Evolutionary conservation across 2,329 filamentous ascomycete genomes (phyloP).

Genomic region (Reticulascus tulasneorum): DNA sequence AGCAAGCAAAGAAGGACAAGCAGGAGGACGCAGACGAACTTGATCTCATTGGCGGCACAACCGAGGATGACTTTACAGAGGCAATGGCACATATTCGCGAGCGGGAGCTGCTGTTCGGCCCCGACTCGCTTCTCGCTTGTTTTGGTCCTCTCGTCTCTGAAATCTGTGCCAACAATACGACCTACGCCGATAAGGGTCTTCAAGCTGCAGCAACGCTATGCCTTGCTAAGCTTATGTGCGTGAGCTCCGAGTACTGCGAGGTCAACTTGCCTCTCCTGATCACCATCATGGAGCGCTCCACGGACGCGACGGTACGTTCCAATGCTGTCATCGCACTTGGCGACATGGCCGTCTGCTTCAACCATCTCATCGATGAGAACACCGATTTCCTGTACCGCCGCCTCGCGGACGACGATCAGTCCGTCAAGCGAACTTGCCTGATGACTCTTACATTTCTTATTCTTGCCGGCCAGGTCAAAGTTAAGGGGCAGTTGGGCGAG

Average conservation of each 20-base stretch:
- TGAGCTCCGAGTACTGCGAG: slow-evolving; percentile 95
- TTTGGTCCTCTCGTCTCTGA: slow-evolving; percentile 91
- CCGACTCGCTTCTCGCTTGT: slow-evolving; percentile 77
- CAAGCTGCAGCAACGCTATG: slow-evolving; percentile 93
- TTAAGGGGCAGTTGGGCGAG: slow-evolving; percentile 96
- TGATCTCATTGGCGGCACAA: slow-evolving; percentile 94
- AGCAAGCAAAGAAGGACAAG: slow-evolving; percentile 39
- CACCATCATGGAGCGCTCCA: slow-evolving; percentile 93
- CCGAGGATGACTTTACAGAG: slow-evolving; percentile 88
- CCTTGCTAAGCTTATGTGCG: slow-evolving; percentile 97
- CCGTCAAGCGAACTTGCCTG: slow-evolving; percentile 93
- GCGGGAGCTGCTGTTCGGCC: slow-evolving; percentile 76
- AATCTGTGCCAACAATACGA: slow-evolving; percentile 91
- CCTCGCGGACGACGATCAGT: slow-evolving; percentile 80
- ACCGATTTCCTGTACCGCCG: slow-evolving; percentile 96
- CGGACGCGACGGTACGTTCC: slow-evolving; percentile 86
- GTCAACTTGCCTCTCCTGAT: slow-evolving; percentile 88
- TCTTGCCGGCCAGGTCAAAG: slow-evolving; percentile 95
- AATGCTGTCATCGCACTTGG: slow-evolving; percentile 96
- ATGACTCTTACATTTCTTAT: slow-evolving; percentile 99
- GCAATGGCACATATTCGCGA: slow-evolving; percentile 81
- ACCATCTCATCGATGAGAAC: slow-evolving; percentile 98
- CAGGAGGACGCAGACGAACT: slow-evolving; percentile 79
- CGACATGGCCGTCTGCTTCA: slow-evolving; percentile 99
- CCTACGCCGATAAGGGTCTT: slow-evolving; percentile 82